Evolutionary conservation across 805 yeast species (phyloP), one percentile per base, ranked within the genome.

Genomic region (Saturnispora quitensis): DNA sequence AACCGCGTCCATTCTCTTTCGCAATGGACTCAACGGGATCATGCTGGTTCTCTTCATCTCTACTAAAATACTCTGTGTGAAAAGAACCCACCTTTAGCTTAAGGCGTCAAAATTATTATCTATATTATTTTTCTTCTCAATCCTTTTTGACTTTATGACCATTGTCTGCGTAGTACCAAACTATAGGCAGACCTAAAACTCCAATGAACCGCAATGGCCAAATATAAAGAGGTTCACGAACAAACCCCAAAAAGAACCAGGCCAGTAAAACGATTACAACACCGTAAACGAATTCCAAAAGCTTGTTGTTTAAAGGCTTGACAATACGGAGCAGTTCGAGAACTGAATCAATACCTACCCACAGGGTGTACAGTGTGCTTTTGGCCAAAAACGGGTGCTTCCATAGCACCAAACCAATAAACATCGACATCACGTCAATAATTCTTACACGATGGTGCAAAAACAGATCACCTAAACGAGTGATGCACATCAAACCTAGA

Each of bases 181-280:
- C 24, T 8, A 43, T 28, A 27, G 51, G 51, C 22, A 49, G 35
- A 3, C 51, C 51, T 6, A 43, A 27, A 24, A 34, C 35, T 6
- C 25, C 27, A 20, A 49, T 28, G 8, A 36, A 18, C 27, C 47
- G 43, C 18, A 49, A 42, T 4, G 28, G 25, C 50, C 50, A 48
- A n/a, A 42, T 18, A 8, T 42, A 17, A 6, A 49, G 4, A 6
- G 28, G 33, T 4, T 25, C 38, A 34, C 43, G 34, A 42, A 42
- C 47, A 22, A 48, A 45, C 25, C 42, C 35, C 9, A 49, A 25
- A 9, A 43, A 49, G 20, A 43, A 42, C 51, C 51, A 43, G 15
- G 51, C 47, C 42, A 49, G 35, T 17, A 43, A 36, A 10, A 49
- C 51, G 20, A 42, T 17, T 15, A 24, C 22, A 13, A 35, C 7